These are phyloP conservation scores for Neurospora sp. DNA, from an alignment of 495 filamentous ascomycete genomes.

Conservation along the genomic window DNA sequence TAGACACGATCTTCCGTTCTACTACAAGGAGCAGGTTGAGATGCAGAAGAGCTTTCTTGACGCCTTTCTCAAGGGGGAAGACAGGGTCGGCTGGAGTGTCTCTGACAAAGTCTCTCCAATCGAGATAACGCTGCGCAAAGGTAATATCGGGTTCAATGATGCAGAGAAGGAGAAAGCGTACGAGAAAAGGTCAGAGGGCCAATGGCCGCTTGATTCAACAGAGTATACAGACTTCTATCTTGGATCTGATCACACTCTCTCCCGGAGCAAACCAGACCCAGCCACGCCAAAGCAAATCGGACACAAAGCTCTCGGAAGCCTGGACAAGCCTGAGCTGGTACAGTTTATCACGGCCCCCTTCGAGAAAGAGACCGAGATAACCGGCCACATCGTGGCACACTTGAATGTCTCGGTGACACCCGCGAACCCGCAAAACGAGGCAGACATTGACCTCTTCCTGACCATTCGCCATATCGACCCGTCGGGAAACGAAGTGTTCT, in stretches of 20 bases:
- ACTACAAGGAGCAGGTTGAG: constrained; percentile 54
- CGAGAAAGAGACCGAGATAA: constrained; percentile 51
- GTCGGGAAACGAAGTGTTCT: constrained; percentile 49
- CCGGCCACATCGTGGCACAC: constrained; percentile 53
- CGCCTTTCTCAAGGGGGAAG: constrained; percentile 57
- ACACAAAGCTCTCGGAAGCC: constrained; percentile 45
- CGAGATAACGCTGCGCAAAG: constrained; percentile 48
- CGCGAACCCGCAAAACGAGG: constrained; percentile 14
- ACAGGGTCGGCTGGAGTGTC: constrained; percentile 46
- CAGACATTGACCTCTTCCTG: constrained; percentile 57
- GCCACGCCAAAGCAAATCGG: constrained; percentile 27
- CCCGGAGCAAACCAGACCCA: constrained; percentile 6
- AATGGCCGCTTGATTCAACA: constrained; percentile 56
- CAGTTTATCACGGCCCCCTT: constrained; percentile 48
- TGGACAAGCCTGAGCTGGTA: constrained; percentile 36
- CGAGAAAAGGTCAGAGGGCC: constrained; percentile 40
- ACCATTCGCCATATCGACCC: constrained; percentile 50
- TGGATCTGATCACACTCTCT: constrained; percentile 27
- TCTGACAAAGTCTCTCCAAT: constrained; percentile 46
- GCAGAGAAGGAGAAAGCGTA: constrained; percentile 44
- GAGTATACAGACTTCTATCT: constrained; percentile 49
- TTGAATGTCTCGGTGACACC: constrained; percentile 49
- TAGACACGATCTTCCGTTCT: constrained; percentile 63
- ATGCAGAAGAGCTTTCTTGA: constrained; percentile 55
- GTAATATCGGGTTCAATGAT: constrained; percentile 54